Base-by-base conservation (phyloP, 2,329 filamentous ascomycete genomes). In the Daldinia sp. region DNA sequence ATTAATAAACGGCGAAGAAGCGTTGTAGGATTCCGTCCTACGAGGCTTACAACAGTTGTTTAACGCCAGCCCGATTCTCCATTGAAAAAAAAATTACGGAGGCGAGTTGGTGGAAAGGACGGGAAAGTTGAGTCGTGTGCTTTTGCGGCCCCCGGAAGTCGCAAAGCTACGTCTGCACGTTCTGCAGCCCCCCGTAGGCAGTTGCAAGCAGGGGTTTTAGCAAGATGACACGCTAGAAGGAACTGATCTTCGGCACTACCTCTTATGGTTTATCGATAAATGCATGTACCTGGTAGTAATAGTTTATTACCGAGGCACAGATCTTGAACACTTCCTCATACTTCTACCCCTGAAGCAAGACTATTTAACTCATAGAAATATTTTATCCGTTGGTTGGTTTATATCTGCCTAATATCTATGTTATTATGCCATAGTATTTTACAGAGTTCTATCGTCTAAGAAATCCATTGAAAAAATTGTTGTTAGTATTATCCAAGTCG, bases 141-240 rank as follows among this genome's bases (percentile, higher is more conserved):
- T 68, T 56, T 56, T 56, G 41, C 57, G 50, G 28, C 65, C 10
- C 10, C 33, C 33, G 37, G 59, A 68, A 68, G 60, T 69, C 68
- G 63, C 60, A 69, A 60, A 18, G 15, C 35, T 30, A 42, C 60
- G 23, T 33, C 50, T 61, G 30, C 51, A 55, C 9, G 30, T 33
- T 33, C 30, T 33, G 9, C 30, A 33, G 30, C 6, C 30, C 30
- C 30, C 55, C 13, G 50, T 41, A 55, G 39, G 54, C 35, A 60
- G 60, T 60, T 58, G 55, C 26, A 44, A 48, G 57, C 62, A 69
- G 46, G 63, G 69, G 54, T 68, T 44, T 28, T 23, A 23, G 44
- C 55, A 37, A 70, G 67, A 70, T 68, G 65, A 67, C 65, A 72
- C 67, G 69, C 58, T 67, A 63, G 58, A 66, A 46, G 48, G 46